Conservation (phyloP, 352 stramenopile species). For the Globisporangium spinosum region DNA sequence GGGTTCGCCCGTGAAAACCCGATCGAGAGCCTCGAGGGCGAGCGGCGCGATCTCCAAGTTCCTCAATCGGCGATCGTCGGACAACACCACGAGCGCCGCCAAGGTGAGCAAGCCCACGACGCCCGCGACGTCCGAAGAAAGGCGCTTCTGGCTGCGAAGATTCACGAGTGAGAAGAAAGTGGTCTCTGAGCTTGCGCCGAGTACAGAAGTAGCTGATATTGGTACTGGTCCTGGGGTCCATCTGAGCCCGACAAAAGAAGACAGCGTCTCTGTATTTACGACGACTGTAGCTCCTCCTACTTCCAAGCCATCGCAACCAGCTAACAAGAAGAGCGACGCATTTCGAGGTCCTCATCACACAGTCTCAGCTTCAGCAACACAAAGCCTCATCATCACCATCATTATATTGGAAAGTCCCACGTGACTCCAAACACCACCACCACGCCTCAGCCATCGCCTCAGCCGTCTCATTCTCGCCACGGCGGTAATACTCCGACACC, state of each 20-base stretch:
- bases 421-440: slow-evolving; percentile 4
- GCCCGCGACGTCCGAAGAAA: slow-evolving; percentile 1
- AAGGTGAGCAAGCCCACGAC: neutral
- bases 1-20: neutral
- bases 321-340: slow-evolving; percentile 8
- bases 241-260: neutral
- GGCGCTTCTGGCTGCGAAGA: slow-evolving; percentile 13
- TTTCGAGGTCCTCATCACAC: slow-evolving; percentile 2
- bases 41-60: slow-evolving; percentile 12
- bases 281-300: neutral
- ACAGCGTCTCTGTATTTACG: neutral
- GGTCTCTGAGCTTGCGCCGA: neutral
- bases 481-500: neutral
- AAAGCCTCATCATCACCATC: neutral
- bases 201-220: neutral
- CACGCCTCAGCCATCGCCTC: neutral
- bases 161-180: slow-evolving; percentile 17
- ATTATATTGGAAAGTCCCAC: slow-evolving; percentile 21
- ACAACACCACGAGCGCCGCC: neutral
- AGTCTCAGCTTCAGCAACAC: neutral
- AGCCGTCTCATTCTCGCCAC: neutral
- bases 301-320: neutral
- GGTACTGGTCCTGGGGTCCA: neutral
- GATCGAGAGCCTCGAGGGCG: slow-evolving; percentile 5
- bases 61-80: slow-evolving; percentile 2